Evolutionary conservation across 768 basidiomycete species (phyloP).

Genomic region (Pulveroboletus sp.): DNA sequence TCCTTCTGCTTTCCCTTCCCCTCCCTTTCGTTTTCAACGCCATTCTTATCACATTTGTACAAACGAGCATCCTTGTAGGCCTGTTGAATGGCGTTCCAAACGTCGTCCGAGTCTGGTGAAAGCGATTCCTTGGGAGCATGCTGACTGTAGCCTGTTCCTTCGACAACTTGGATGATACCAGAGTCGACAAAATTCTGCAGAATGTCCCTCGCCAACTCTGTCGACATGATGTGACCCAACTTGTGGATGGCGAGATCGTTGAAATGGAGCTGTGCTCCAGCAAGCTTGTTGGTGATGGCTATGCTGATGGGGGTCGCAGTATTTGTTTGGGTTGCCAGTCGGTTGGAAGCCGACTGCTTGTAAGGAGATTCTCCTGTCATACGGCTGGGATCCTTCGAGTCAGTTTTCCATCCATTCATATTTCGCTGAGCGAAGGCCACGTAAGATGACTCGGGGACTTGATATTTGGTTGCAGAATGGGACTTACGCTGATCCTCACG

Average conservation of each 20-base stretch:
- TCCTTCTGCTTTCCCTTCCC: not conserved
- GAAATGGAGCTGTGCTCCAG: constrained; percentile 1
- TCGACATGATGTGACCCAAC: constrained; percentile 1
- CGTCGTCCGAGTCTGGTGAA: not conserved
- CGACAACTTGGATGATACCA: not conserved
- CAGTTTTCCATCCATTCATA: not conserved
- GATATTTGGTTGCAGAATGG: no score
- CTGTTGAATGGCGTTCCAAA: not conserved
- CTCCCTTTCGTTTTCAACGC: not conserved
- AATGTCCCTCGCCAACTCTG: constrained; percentile 1
- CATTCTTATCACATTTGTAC: not conserved
- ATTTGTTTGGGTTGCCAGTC: constrained; percentile 1
- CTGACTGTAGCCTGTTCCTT: not conserved
- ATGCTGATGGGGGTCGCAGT: not conserved
- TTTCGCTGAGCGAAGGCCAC: not conserved
- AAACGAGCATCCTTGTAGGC: constrained; percentile 3
- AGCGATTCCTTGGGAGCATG: not conserved
- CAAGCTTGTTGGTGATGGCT: constrained; percentile 6
- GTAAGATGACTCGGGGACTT: not conserved
- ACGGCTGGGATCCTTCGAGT: not conserved
- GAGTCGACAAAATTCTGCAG: not conserved
- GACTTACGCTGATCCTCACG: no score
- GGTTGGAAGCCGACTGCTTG: constrained; percentile 1
- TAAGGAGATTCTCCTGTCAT: constrained; percentile 1
- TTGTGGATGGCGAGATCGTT: constrained; percentile 15